These are phyloP conservation scores for Hibiscus trionum DNA, from an alignment of 345 rosid genomes.

Conservation along the genomic window DNA sequence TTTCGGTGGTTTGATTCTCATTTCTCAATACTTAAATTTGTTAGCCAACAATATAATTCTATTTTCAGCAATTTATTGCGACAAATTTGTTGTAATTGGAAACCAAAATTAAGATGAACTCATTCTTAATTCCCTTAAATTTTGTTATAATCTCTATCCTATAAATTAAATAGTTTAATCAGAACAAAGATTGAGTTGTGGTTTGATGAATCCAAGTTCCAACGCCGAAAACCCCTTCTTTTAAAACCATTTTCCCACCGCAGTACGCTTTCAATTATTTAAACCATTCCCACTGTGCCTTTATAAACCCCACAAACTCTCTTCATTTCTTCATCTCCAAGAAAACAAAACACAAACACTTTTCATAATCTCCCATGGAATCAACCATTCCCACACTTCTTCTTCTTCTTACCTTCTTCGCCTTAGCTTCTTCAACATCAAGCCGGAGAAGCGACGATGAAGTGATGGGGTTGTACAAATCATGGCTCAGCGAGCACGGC, in stretches of 20 bases:
- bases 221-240: too few species aligned
- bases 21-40: too few species aligned
- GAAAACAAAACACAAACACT: conserved; percentile 12
- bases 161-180: too few species aligned
- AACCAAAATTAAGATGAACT: too few species aligned
- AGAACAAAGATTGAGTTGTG: too few species aligned
- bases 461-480: conserved; percentile 52
- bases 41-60: too few species aligned
- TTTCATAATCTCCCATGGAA: conserved; percentile 14
- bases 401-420: conserved; percentile 9
- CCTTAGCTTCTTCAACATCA: conserved; percentile 22
- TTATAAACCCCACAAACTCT: not conserved
- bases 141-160: too few species aligned
- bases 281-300: not conserved
- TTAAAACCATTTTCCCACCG: not conserved
- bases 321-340: not conserved
- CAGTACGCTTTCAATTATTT: not conserved
- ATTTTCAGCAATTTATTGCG: too few species aligned
- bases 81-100: too few species aligned
- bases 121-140: too few species aligned
- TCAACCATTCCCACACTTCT: conserved; percentile 17
- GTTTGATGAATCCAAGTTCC: too few species aligned
- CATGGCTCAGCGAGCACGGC: conserved; percentile 55
- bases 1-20: too few species aligned
- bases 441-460: conserved; percentile 61